phyloP scores from a whole-genome alignment of 2,329 filamentous ascomycete genomes.

The Cercospora beticola region DNA sequence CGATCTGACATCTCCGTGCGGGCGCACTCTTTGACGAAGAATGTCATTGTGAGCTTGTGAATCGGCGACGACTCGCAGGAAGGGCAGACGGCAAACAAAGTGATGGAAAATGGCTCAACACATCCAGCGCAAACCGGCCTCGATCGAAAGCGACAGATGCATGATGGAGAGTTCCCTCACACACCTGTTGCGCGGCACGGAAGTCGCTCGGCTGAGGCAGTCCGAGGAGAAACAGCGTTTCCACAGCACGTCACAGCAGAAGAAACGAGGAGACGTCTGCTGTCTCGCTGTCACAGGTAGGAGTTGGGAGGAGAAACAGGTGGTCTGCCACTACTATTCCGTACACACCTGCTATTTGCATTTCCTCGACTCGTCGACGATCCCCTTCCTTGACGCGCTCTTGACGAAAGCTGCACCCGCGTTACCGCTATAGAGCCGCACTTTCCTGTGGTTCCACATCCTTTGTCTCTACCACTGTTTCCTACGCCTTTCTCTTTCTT shows the following conservation, averaged over 20 bases:
- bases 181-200: not conserved
- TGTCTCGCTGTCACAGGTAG: not conserved
- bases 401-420: not conserved
- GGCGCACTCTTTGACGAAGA: not conserved
- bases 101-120: not conserved
- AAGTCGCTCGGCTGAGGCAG: constrained; percentile 4
- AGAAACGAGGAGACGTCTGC: not conserved
- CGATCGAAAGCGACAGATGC: not conserved
- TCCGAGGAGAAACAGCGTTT: constrained; percentile 5
- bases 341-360: not conserved
- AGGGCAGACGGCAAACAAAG: not conserved
- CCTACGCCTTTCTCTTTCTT: not conserved
- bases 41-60: not conserved
- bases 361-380: not conserved
- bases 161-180: not conserved
- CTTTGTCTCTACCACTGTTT: not conserved
- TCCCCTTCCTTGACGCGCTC: not conserved
- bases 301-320: not conserved
- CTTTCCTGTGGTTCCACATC: not conserved
- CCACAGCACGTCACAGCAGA: constrained; percentile 10
- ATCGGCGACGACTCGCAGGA: not conserved
- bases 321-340: not conserved
- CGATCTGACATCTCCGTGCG: constrained; percentile 1
- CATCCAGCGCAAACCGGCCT: not conserved
- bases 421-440: constrained; percentile 5